Base-by-base conservation (phyloP, 352 stramenopile species). In the Pythium guiyangense region DNA sequence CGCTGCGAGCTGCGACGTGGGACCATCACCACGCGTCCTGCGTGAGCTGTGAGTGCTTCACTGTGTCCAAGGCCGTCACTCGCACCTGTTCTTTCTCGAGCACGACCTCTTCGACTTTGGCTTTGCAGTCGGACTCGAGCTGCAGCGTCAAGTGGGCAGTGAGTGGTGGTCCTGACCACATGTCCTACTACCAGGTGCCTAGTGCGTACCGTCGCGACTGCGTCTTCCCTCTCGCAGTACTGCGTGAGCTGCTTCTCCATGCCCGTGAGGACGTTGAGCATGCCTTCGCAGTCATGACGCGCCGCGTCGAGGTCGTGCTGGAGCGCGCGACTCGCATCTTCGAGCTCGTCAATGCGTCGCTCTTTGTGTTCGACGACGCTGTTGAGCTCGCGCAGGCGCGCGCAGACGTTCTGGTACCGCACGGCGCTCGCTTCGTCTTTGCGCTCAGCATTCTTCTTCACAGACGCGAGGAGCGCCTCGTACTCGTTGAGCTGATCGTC, bases 211-310 rank as follows among this genome's bases (percentile, higher is more conserved):
- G 90, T 79, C 15, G 79, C 59, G 0, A 94, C 81, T 15, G 79
- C 78, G 22, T 92, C 81, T 60, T 94, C 84, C 17, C 84, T 65
- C 9, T 77, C 59, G 31, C 73, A 86, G 49, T 92, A 94, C 50
- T 91, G 79, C 25, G 70, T 87, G 22, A 94, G 56, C 54, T 92
- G 84, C 37, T 90, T 92, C 54, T 94, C 84, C 84, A 94, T 94
- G 20, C 69, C 79, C 22, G 72, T 88, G 47, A 94, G 74, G 31
- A 94, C 84, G n/a, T 76, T 74, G 4, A 94, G 50, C 79, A 94
- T 94, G 6, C 81, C 84, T 64, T 94, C 84, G 25, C 81, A 92
- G 44, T 94, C 84, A 31, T 88, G 76, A 2, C 78, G 71, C 9
- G 85, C 78, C n/a, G 67, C 62, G 4, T 92, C 84, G 1, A 90